Base-by-base conservation (phyloP, 768 basidiomycete species). In the Chalciporus chontae region DNA sequence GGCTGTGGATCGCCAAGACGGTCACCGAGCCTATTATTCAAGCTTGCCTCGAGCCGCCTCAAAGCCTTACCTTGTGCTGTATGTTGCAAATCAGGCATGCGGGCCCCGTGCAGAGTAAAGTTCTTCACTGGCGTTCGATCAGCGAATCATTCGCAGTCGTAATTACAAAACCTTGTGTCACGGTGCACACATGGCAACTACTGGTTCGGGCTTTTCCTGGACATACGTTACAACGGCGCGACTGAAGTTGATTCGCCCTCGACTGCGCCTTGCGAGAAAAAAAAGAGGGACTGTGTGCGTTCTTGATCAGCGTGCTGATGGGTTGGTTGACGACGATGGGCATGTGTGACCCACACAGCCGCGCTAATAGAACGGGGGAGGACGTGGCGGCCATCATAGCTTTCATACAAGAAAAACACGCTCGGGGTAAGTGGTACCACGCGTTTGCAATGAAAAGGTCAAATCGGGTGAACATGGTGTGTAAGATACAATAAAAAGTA, bases 131-230 rank as follows among this genome's bases (percentile, higher is more conserved):
- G 8, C n/a, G 24, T 37, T 46, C 45, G 42, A 42, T 49, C 41
- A 10, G 18, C 36, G 46, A 17, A 41, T 31, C n/a, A n/a, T n/a
- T n/a, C n/a, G n/a, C 23, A 52, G 52, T 52, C 32, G 38, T 39
- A 55, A 52, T 45, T 39, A 19, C 31, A 39, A 48, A 52, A 48
- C 46, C 51, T 55, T 55, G 53, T 36, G 8, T n/a, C n/a, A n/a
- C n/a, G n/a, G n/a, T 36, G 14, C 29, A 40, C 34, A 14, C 34
- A 27, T 43, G 13, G 36, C 24, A 32, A 26, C 38, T 40, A 29
- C 21, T 24, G 43, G 42, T 14, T 40, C 49, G 40, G 43, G 6
- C 11, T 4, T 11, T 44, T 21, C 21, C 34, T 14, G 21, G 29
- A 36, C 32, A 49, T 42, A 23, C 45, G 15, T 38, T 37, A 37